Base-by-base conservation (phyloP, 306 rosid genomes). In the Cicer arietinum region DNA sequence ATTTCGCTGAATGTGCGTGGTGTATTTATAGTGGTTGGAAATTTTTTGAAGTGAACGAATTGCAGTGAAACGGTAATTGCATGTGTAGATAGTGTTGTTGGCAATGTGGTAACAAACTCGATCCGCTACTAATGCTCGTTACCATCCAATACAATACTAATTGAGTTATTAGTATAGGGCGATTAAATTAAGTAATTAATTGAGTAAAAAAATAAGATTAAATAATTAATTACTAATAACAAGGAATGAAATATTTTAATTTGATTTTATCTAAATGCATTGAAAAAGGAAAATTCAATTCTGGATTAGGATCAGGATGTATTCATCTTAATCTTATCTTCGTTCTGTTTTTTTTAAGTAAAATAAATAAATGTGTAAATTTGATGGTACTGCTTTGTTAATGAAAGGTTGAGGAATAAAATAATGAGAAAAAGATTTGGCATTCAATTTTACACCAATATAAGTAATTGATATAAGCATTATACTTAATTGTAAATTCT, bases 21-120 rank as follows among this genome's bases (percentile, higher is more conserved):
- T 42, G 37, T 20, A 63, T 64, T 39, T 64, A 76, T 76, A 76
- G 73, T 40, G 11, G 25, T 74, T 6, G 10, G 37, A 47, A 10
- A 7, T 3, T 47, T 60, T 74, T 25, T 25, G 17, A 47, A 51
- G 63, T 10, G 7, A 20, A 8, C 22, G 10, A 53, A 42, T 76
- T 66, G 46, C n/a, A 25, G 6, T 18, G 7, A 5, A 63, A 60
- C 6, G 8, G 42, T 1, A 71, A 42, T 20, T 0, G 17, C 13
- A 48, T 20, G 75, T 13, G 75, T n/a, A 17, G 37, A 17, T 8
- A 6, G 25, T 53, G 22, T 53, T 7, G 35, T 25, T 25, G 35
- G 35, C 1, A 47, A 47, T 3, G 17, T 9, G 43, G 41, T 7
- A 30, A 58, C 2, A 48, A 60, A 7, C 17, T 39, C 22, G 61